Evolutionary conservation across 352 stramenopile genomes (phyloP).

Genomic region (Globisporangium spinosum): DNA sequence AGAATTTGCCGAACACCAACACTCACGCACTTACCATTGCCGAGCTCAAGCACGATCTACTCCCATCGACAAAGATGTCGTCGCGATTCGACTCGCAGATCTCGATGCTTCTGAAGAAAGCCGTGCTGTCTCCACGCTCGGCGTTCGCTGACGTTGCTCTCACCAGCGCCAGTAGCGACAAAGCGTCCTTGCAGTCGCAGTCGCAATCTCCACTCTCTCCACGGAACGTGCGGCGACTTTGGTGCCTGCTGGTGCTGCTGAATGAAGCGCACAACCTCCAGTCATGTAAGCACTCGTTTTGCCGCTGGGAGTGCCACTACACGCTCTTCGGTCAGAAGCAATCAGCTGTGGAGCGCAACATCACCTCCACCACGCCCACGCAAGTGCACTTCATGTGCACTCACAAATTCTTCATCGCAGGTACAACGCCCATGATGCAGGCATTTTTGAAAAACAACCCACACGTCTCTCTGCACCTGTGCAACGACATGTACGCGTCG

Average conservation of each 20-base stretch:
- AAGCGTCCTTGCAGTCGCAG: not conserved
- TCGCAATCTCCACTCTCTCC: constrained; percentile 25
- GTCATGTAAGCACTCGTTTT: constrained; percentile 49
- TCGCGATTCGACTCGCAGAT: constrained; percentile 42
- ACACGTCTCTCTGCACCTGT: constrained; percentile 34
- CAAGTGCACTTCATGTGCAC: constrained; percentile 59
- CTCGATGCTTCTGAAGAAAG: constrained; percentile 45
- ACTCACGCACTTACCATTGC: constrained; percentile 6
- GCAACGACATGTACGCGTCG: constrained; percentile 76
- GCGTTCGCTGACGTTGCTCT: constrained; percentile 14
- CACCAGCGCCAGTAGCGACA: not conserved
- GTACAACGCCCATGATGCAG: constrained; percentile 29
- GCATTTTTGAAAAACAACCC: constrained; percentile 34
- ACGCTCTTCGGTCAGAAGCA: constrained; percentile 47
- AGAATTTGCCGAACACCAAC: not conserved
- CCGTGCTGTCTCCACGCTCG: constrained; percentile 40
- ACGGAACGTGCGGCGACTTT: constrained; percentile 35
- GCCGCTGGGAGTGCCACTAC: constrained; percentile 75
- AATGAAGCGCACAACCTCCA: constrained; percentile 65
- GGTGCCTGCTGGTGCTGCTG: constrained; percentile 50
- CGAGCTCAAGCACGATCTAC: constrained; percentile 33
- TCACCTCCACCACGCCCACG: constrained; percentile 2
- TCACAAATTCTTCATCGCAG: constrained; percentile 55
- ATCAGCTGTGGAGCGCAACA: constrained; percentile 47
- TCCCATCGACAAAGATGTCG: constrained; percentile 18